Percentiles rank a stretch among this genome's conserved stretches.
Conservation (phyloP, 371 early-diverging fungal genomes). For the Nosema muscidifuracis region DNA sequence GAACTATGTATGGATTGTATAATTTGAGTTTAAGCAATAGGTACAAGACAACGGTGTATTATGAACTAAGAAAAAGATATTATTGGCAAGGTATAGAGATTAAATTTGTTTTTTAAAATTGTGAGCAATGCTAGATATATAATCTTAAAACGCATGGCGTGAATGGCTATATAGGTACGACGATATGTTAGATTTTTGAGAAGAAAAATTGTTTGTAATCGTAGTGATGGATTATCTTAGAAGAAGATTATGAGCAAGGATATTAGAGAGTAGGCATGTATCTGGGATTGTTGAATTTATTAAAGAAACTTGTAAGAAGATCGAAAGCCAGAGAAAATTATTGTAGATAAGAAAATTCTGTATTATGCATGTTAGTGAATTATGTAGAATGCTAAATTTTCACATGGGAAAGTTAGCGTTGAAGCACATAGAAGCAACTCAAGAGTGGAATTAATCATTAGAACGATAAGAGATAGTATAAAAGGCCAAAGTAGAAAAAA, state of each 20-base stretch:
- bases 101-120: constrained; percentile 1
- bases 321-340: neutral
- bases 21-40: constrained; percentile 15
- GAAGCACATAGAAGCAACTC: constrained; percentile 22
- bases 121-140: constrained; percentile 25
- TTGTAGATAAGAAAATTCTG: constrained; percentile 39
- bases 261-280: neutral
- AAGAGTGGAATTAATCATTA: constrained; percentile 35
- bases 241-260: constrained; percentile 9
- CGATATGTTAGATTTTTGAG: constrained; percentile 1
- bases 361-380: too few species aligned
- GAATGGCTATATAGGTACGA: neutral
- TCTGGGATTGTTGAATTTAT: neutral
- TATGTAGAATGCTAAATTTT: neutral
- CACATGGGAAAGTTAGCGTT: constrained; percentile 1
- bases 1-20: neutral
- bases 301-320: neutral
- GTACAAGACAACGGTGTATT: constrained; percentile 3
- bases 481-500: too few species aligned
- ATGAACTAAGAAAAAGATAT: constrained; percentile 6
- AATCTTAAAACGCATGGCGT: constrained; percentile 3
- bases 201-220: neutral
- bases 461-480: constrained; percentile 25
- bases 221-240: constrained; percentile 22
- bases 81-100: constrained; percentile 33